Evolutionary conservation across 306 rosid genomes (phyloP).

Genomic region (Albizia julibrissin): DNA sequence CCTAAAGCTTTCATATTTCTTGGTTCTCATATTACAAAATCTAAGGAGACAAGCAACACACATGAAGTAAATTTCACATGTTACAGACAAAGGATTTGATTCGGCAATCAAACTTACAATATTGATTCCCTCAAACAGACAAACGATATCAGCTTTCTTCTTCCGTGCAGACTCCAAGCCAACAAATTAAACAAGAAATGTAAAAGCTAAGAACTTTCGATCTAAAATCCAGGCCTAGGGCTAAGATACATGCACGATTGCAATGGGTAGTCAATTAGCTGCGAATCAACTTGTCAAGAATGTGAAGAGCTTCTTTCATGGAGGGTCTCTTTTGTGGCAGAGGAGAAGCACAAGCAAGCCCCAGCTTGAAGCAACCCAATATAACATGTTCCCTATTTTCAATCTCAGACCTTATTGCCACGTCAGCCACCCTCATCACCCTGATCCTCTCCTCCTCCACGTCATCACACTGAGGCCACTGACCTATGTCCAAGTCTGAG

Average conservation of each 20-base stretch:
- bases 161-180: slow-evolving; percentile 27
- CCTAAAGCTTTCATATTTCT: background rate
- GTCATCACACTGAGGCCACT: slow-evolving; percentile 49
- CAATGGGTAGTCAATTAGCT: slow-evolving; percentile 9
- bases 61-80: background rate
- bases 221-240: slow-evolving; percentile 24
- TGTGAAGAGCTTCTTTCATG: slow-evolving; percentile 80
- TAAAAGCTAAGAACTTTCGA: slow-evolving; percentile 19
- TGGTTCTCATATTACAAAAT: background rate
- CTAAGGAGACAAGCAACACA: background rate
- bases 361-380: slow-evolving; percentile 61
- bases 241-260: slow-evolving; percentile 20
- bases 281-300: slow-evolving; percentile 47
- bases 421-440: slow-evolving; percentile 58
- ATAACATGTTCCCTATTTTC: slow-evolving; percentile 62
- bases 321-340: slow-evolving; percentile 80
- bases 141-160: background rate
- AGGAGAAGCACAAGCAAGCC: slow-evolving; percentile 64
- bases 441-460: slow-evolving; percentile 58
- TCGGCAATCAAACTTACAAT: background rate
- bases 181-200: slow-evolving; percentile 24
- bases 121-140: background rate
- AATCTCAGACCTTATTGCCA: slow-evolving; percentile 56
- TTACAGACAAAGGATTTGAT: background rate
- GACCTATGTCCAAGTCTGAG: slow-evolving; percentile 59